Percentiles rank a stretch among this genome's conserved stretches.
Evolutionary conservation across 163 green algal species (phyloP).

Genomic region (Prototheca stagnorum): DNA sequence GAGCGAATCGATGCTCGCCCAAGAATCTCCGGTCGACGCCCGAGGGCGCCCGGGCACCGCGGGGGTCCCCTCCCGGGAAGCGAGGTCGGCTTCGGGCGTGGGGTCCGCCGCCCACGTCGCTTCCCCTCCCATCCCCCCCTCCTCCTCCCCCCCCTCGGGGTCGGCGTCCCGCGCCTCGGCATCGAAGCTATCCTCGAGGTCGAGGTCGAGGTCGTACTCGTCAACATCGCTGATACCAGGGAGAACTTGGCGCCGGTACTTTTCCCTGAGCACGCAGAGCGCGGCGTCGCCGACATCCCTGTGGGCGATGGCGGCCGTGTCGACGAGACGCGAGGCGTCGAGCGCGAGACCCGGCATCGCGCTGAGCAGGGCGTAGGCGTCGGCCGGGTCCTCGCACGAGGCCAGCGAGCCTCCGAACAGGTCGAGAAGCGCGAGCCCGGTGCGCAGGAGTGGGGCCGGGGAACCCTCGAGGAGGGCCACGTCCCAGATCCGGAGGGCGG

Average conservation of each 20-base stretch:
- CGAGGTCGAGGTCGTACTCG: no score
- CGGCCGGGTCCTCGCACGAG: conserved; percentile 21
- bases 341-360: conserved; percentile 48
- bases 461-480: conserved; percentile 65
- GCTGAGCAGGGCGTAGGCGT: conserved; percentile 47
- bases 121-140: no score
- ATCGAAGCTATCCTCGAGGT: no score
- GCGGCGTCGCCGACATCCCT: conserved; percentile 12
- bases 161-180: no score
- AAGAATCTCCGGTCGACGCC: no score
- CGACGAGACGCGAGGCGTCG: conserved; percentile 40
- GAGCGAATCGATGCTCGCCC: no score
- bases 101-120: no score
- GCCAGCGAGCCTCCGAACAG: conserved; percentile 48
- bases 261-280: conserved; percentile 17
- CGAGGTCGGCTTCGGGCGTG: no score
- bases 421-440: conserved; percentile 58
- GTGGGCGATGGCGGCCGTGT: conserved; percentile 38
- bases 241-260: conserved; percentile 2
- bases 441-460: conserved; percentile 49
- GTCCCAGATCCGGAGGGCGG: conserved; percentile 81
- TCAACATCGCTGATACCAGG: neutral
- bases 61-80: no score
- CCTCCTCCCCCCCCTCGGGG: no score
- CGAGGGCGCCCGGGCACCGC: no score